phyloP scores from a whole-genome alignment of 257 asterid genomes.

The Nicotiana knightiana region DNA sequence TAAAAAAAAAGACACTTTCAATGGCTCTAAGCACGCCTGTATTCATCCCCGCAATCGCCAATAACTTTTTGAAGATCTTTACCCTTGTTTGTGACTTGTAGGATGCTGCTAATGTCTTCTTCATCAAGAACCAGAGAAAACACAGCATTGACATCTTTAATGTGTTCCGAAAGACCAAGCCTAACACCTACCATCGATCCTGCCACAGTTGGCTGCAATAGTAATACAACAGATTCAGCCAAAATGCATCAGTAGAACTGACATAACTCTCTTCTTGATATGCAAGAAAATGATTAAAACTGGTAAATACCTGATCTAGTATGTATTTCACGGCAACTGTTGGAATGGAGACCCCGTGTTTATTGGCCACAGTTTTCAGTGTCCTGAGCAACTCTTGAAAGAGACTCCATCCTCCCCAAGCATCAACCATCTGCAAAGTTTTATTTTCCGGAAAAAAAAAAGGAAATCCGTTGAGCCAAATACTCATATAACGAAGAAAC shows the following conservation, averaged over 20 bases:
- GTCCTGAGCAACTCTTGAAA: constrained; percentile 75
- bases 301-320: constrained; percentile 62
- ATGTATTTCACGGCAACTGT: constrained; percentile 79
- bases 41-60: constrained; percentile 95
- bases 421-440: constrained; percentile 80
- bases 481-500: neutral
- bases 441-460: neutral
- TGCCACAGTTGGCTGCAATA: constrained; percentile 79
- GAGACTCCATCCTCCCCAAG: constrained; percentile 98
- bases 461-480: neutral
- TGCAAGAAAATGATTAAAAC: neutral
- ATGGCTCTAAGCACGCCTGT: constrained; percentile 44
- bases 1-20: neutral
- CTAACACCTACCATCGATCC: constrained; percentile 97
- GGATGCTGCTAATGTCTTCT: constrained; percentile 58
- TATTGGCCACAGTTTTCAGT: constrained; percentile 59
- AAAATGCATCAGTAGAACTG: neutral
- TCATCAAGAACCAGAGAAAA: constrained; percentile 76
- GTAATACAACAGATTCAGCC: neutral
- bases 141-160: constrained; percentile 54
- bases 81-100: constrained; percentile 60
- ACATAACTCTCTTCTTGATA: neutral
- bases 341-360: constrained; percentile 78
- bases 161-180: constrained; percentile 83
- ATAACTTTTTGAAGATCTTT: constrained; percentile 68